Evolutionary conservation across 2,329 filamentous ascomycete species (phyloP).

Genomic region (Neophaeococcomyces aloes): DNA sequence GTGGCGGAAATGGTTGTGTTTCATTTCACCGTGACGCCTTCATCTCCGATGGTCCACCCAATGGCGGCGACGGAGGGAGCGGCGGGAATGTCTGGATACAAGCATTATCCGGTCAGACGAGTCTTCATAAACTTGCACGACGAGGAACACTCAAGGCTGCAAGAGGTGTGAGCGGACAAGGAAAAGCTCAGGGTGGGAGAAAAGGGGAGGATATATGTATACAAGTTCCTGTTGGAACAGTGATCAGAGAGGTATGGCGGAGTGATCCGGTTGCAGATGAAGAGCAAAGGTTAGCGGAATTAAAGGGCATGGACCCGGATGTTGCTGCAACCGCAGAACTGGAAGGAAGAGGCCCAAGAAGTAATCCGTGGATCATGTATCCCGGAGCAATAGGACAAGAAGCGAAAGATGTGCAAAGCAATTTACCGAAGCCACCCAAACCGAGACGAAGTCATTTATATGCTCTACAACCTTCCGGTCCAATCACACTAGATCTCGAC

Average conservation of each 20-base stretch:
- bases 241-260: constrained; percentile 71
- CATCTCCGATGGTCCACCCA: constrained; percentile 76
- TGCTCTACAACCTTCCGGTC: constrained; percentile 59
- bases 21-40: constrained; percentile 90
- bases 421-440: constrained; percentile 30
- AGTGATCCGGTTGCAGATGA: constrained; percentile 68
- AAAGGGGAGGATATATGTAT: constrained; percentile 80
- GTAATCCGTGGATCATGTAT: constrained; percentile 74
- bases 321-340: constrained; percentile 24
- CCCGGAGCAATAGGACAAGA: constrained; percentile 49
- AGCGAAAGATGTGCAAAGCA: constrained; percentile 11
- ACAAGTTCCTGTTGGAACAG: constrained; percentile 83
- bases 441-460: constrained; percentile 48
- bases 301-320: constrained; percentile 29
- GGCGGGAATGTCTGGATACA: constrained; percentile 93
- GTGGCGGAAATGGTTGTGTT: constrained; percentile 83
- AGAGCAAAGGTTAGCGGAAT: constrained; percentile 30
- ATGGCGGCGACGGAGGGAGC: constrained; percentile 86
- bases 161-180: constrained; percentile 37
- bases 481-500: constrained; percentile 63
- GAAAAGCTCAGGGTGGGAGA: constrained; percentile 49
- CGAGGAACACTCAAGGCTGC: constrained; percentile 49
- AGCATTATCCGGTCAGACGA: constrained; percentile 81
- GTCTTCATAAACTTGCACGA: constrained; percentile 79
- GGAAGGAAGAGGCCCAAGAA: constrained; percentile 26